Percentiles rank a stretch among this genome's conserved stretches.
These are phyloP conservation scores for Peribolospora baueri DNA, from an alignment of 768 basidiomycete species.

Conservation along the genomic window DNA sequence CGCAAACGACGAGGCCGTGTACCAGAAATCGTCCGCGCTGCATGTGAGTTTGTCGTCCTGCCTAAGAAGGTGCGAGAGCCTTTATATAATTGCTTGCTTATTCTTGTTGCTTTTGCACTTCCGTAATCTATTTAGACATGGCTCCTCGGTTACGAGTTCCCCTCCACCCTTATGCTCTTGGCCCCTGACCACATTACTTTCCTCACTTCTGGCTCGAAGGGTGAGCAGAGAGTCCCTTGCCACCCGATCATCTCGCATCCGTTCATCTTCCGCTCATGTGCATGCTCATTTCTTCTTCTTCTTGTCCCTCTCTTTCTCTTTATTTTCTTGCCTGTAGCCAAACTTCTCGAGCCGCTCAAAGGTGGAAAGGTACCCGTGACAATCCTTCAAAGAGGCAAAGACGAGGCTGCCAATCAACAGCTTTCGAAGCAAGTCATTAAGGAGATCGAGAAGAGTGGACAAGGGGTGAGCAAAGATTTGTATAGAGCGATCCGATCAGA, in stretches of 20 bases:
- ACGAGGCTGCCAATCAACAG: constrained; percentile 16
- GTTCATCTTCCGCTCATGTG: too few species aligned
- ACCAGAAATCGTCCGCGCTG: constrained; percentile 69
- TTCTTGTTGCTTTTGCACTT: background rate
- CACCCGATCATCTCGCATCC: background rate
- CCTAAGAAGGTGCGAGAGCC: constrained; percentile 3
- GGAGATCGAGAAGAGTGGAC: constrained; percentile 6
- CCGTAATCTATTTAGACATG: constrained; percentile 40
- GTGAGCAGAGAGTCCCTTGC: constrained; percentile 22
- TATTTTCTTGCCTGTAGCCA: constrained; percentile 29
- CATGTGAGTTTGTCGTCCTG: constrained; percentile 34
- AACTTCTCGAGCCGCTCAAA: constrained; percentile 57
- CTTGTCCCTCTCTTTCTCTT: constrained; percentile 2
- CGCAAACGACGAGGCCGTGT: constrained; percentile 55
- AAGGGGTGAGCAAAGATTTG: background rate
- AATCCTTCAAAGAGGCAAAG: constrained; percentile 29
- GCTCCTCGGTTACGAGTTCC: constrained; percentile 93
- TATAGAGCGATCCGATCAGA: background rate
- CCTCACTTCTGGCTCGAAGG: constrained; percentile 70
- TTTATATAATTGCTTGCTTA: constrained; percentile 6
- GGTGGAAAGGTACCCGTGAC: constrained; percentile 18
- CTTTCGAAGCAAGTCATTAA: constrained; percentile 10
- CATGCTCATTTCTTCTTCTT: too few species aligned
- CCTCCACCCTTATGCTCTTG: constrained; percentile 71
- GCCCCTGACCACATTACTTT: constrained; percentile 50